phyloP scores from a whole-genome alignment of 352 stramenopile genomes.

The Phytophthora sojae region DNA sequence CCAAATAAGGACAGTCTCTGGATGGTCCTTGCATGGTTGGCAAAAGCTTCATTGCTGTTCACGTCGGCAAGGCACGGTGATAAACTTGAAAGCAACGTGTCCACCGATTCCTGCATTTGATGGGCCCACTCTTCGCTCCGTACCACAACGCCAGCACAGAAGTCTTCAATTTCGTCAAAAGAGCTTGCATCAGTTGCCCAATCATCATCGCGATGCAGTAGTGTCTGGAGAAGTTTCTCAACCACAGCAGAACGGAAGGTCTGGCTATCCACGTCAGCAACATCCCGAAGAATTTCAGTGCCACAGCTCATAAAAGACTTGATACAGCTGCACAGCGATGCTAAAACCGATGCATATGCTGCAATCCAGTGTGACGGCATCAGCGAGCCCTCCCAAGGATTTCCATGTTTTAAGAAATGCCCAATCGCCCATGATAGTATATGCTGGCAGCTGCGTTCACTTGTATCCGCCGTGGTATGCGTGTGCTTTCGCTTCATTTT shows the following conservation, averaged over 20 bases:
- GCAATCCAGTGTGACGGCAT: conserved; percentile 26
- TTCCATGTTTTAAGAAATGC: conserved; percentile 40
- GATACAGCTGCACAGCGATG: conserved; percentile 38
- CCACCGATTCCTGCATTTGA: conserved; percentile 33
- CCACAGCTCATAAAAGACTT: conserved; percentile 23
- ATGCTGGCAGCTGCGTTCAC: conserved; percentile 24
- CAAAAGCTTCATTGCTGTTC: conserved; percentile 23
- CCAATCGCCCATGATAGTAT: conserved; percentile 49
- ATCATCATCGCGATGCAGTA: conserved; percentile 20
- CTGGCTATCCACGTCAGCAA: conserved; percentile 31
- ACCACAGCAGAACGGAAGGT: conserved; percentile 28
- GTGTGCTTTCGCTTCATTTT: conserved; percentile 46
- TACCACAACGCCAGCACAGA: conserved; percentile 33
- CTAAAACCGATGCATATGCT: conserved; percentile 36
- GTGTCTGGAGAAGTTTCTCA: conserved; percentile 31
- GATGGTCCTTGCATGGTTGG: conserved; percentile 26
- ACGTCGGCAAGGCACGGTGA: conserved; percentile 19
- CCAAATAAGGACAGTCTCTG: conserved; percentile 31
- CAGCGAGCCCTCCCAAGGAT: conserved; percentile 28
- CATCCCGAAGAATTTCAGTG: conserved; percentile 19
- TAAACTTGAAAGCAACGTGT: conserved; percentile 28
- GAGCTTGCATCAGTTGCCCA: conserved; percentile 20
- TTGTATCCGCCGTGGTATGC: background rate
- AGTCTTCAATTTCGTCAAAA: conserved; percentile 36
- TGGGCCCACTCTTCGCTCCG: conserved; percentile 23